Percentiles rank a stretch among this genome's conserved stretches.
phyloP scores from a whole-genome alignment of 495 filamentous ascomycete genomes.

The Lichenothelia convexa region DNA sequence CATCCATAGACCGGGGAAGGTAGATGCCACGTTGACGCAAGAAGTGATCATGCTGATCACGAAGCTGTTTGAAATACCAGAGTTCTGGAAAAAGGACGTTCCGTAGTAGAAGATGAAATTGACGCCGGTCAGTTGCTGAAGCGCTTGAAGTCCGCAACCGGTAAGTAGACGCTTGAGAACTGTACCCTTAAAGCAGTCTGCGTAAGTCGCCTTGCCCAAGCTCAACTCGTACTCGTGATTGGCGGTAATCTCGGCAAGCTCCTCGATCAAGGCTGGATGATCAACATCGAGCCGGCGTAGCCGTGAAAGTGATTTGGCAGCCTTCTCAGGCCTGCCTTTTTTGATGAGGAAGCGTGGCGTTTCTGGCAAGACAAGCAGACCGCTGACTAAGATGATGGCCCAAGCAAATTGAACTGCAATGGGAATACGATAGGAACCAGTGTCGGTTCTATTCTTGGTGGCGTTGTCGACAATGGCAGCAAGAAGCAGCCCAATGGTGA shows the following conservation, averaged over 20 bases:
- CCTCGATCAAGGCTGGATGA: slow-evolving; percentile 42
- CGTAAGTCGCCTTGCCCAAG: slow-evolving; percentile 46
- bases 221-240: slow-evolving; percentile 49
- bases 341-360: slow-evolving; percentile 3
- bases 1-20: slow-evolving; percentile 53
- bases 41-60: slow-evolving; percentile 59
- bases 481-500: slow-evolving; percentile 6
- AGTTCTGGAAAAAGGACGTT: slow-evolving; percentile 49
- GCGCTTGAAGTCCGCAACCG: slow-evolving; percentile 51
- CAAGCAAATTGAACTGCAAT: slow-evolving; percentile 25
- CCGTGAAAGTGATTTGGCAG: slow-evolving; percentile 27
- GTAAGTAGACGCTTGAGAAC: slow-evolving; percentile 33
- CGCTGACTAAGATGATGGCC: slow-evolving; percentile 12
- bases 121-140: slow-evolving; percentile 58
- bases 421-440: slow-evolving; percentile 24
- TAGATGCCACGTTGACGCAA: slow-evolving; percentile 55
- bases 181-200: slow-evolving; percentile 26
- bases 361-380: slow-evolving; percentile 8
- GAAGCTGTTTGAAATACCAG: slow-evolving; percentile 49
- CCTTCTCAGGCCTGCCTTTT: slow-evolving; percentile 15
- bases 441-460: slow-evolving; percentile 17
- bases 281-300: slow-evolving; percentile 32
- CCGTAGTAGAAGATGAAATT: slow-evolving; percentile 80
- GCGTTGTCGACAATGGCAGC: slow-evolving; percentile 25
- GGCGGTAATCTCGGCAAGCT: slow-evolving; percentile 49